Conservation (phyloP, 352 stramenopile genomes). For the Globisporangium carolinianum region DNA sequence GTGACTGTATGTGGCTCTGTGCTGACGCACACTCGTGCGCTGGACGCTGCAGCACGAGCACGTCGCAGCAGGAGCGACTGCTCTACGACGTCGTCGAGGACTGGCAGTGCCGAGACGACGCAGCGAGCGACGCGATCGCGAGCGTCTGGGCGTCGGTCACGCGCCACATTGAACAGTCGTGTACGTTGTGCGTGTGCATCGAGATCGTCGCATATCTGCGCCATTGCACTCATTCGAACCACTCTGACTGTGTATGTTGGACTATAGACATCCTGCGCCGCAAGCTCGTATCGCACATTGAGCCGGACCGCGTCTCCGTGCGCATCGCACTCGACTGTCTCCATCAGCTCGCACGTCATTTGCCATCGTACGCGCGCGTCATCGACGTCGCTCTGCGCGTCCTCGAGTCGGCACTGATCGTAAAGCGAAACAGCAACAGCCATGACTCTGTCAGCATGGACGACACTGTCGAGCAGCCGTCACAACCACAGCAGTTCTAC, state of each 20-base stretch:
- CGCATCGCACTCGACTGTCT: conserved; percentile 69
- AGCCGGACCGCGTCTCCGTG: conserved; percentile 48
- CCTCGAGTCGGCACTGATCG: conserved; percentile 43
- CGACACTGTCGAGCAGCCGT: not conserved
- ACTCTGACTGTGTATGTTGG: not conserved
- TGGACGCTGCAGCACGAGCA: not conserved
- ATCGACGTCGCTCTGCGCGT: conserved; percentile 45
- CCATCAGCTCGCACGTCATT: conserved; percentile 36
- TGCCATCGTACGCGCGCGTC: conserved; percentile 59
- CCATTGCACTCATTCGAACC: not conserved
- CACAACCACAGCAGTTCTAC: conserved; percentile 23
- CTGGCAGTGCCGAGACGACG: conserved; percentile 40
- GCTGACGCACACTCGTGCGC: not conserved
- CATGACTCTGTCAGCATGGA: not conserved
- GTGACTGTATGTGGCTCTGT: not conserved
- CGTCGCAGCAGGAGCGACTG: conserved; percentile 28
- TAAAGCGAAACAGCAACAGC: conserved; percentile 3
- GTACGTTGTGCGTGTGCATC: conserved; percentile 18
- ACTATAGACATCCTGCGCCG: conserved; percentile 54
- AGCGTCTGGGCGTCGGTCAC: conserved; percentile 56
- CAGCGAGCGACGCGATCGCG: conserved; percentile 34
- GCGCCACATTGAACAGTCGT: conserved; percentile 63
- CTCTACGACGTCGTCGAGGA: conserved; percentile 61
- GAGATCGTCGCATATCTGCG: not conserved
- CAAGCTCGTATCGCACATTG: conserved; percentile 29